These are phyloP conservation scores for Wickerhamiella azymoides DNA, from an alignment of 805 yeast genomes.

Conservation along the genomic window DNA sequence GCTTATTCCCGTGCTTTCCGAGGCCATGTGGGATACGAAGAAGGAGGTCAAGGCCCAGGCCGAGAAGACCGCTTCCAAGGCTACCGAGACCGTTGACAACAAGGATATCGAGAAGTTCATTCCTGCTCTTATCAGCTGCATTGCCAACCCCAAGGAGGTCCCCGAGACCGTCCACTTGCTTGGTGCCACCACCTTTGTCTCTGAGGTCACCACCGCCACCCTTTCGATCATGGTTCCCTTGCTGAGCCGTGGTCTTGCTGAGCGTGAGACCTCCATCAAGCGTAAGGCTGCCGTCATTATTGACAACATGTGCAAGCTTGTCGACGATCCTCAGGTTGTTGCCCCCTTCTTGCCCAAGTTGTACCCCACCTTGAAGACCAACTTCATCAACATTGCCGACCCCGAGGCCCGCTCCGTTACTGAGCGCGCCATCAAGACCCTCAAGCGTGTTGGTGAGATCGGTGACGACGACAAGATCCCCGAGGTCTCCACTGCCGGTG, in stretches of 20 bases:
- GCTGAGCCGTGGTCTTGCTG: slow-evolving; percentile 98
- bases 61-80: slow-evolving; percentile 84
- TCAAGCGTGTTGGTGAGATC: slow-evolving; percentile 97
- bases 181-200: slow-evolving; percentile 99
- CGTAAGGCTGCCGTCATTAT: slow-evolving; percentile 99
- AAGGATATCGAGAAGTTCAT: slow-evolving; percentile 99
- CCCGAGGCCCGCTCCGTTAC: slow-evolving; percentile 99
- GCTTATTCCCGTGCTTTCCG: slow-evolving; percentile 94
- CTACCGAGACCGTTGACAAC: slow-evolving; percentile 96
- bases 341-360: slow-evolving; percentile 96
- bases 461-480: slow-evolving; percentile 82
- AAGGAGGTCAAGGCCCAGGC: slow-evolving; percentile 96
- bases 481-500: slow-evolving; percentile 99
- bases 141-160: slow-evolving; percentile 91
- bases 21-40: slow-evolving; percentile 99
- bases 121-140: slow-evolving; percentile 93
- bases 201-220: slow-evolving; percentile 99
- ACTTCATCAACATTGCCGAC: slow-evolving; percentile 95
- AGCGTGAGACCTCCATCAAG: slow-evolving; percentile 98
- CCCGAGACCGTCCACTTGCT: slow-evolving; percentile 97
- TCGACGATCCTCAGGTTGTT: slow-evolving; percentile 99
- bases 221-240: slow-evolving; percentile 98
- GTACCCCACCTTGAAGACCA: slow-evolving; percentile 90
- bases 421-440: slow-evolving; percentile 88
- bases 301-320: slow-evolving; percentile 99